Base-by-base conservation (phyloP, 139 green algal genomes). In the Picochlorum sp. region DNA sequence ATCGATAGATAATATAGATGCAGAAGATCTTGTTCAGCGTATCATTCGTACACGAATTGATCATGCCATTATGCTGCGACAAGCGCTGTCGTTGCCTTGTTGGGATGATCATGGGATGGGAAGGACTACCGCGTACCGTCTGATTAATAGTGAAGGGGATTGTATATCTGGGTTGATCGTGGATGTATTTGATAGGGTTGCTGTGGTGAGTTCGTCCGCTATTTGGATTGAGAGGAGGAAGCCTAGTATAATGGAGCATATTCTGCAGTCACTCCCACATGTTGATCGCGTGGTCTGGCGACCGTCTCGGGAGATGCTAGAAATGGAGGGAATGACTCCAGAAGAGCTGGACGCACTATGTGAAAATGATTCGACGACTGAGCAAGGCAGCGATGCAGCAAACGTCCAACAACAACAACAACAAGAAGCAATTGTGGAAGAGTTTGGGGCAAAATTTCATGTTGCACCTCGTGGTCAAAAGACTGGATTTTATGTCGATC, bases 91-190 rank as follows among this genome's bases (percentile, higher is more conserved):
- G 1, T 61, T 90, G 49, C 72, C 72, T 11, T 69, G 45, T 1
- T 16, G 14, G 32, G 26, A 9, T 3, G n/a, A 54, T 54, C 0
- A 24, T 20, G 5, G n/a, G 3, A 54, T 20, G 11, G 16, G 16
- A 21, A 54, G 15, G 24, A 85, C 78, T 1, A 82, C 62, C 30
- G 81, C 84, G 21, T 84, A 79, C 57, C 72, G 86, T 9, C 77
- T 96, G 47, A 21, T 90, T 44, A 92, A 96, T 74, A 82, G 81
- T 38, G 89, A 96, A 62, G 89, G 88, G 1, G 89, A 96, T 74
- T 58, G 77, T 23, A 78, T 96, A 50, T 85, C 71, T 1, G 89
- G 89, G 2, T 70, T 88, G 28, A 61, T 83, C 9, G 80, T 83
- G 44, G 82, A 88, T 51, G 44, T 75, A 8, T 44, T 82, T 15